A percentile compares a stretch with the other conserved stretches of the same genome.
Conservation (phyloP, 345 rosid genomes). For the Acer negundo region DNA sequence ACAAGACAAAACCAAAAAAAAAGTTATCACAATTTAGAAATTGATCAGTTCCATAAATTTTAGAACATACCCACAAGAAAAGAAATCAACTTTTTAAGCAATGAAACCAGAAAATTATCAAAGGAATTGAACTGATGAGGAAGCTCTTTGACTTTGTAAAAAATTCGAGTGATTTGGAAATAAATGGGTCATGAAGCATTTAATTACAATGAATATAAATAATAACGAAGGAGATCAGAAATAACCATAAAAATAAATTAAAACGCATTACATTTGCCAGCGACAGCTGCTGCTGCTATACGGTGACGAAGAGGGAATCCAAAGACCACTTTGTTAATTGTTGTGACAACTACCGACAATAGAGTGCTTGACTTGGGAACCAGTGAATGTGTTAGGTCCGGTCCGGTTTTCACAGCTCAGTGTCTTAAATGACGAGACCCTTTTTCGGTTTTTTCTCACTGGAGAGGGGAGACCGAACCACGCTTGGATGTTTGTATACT, state of each 20-base stretch:
- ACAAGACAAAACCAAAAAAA: background rate
- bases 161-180: background rate
- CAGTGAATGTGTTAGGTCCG: background rate
- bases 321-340: background rate
- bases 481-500: no score
- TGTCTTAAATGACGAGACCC: background rate
- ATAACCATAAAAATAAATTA: background rate
- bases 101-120: background rate
- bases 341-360: background rate
- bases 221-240: no score
- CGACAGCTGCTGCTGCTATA: background rate
- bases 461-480: no score
- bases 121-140: background rate
- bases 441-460: no score
- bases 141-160: background rate
- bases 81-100: background rate
- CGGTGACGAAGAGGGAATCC: background rate
- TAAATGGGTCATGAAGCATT: background rate
- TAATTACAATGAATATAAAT: background rate
- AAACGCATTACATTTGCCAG: background rate
- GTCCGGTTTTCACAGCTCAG: background rate
- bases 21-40: background rate
- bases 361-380: background rate
- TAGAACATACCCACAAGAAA: background rate
- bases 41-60: background rate